Conservation (phyloP, 495 filamentous ascomycete genomes). For the Chaetomidium leptoderma region DNA sequence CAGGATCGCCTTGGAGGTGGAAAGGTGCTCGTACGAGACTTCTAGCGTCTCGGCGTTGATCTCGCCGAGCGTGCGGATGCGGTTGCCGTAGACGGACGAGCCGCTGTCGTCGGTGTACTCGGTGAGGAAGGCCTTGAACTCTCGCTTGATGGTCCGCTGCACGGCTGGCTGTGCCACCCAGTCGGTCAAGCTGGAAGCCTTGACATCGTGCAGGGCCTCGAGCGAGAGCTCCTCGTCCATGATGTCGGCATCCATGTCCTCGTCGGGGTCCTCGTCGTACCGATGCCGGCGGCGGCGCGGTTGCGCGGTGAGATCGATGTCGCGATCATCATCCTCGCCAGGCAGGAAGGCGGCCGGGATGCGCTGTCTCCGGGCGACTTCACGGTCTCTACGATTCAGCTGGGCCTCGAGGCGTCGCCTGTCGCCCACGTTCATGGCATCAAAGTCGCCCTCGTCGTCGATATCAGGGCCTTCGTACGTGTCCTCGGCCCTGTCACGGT, state of each 20-base stretch:
- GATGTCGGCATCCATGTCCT: slow-evolving; percentile 85
- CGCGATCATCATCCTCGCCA: slow-evolving; percentile 82
- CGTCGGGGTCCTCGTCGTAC: slow-evolving; percentile 91
- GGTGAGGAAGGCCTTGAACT: slow-evolving; percentile 96
- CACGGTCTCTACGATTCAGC: slow-evolving; percentile 76
- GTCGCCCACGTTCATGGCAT: slow-evolving; percentile 71
- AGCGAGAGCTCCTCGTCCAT: slow-evolving; percentile 93
- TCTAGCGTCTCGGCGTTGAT: slow-evolving; percentile 94
- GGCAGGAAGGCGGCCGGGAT: slow-evolving; percentile 82
- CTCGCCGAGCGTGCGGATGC: slow-evolving; percentile 89
- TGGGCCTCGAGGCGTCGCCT: slow-evolving; percentile 80
- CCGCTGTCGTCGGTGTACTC: slow-evolving; percentile 87
- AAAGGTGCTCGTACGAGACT: slow-evolving; percentile 90
- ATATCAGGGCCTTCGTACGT: slow-evolving; percentile 45
- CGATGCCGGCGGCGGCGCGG: slow-evolving; percentile 72
- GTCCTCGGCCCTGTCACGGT: slow-evolving; percentile 55
- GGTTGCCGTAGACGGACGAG: slow-evolving; percentile 87
- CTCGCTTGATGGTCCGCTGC: slow-evolving; percentile 85
- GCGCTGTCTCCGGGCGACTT: slow-evolving; percentile 65
- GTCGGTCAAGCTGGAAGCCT: slow-evolving; percentile 85
- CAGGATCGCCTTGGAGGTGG: slow-evolving; percentile 87
- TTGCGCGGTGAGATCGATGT: slow-evolving; percentile 77
- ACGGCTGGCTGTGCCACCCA: slow-evolving; percentile 92
- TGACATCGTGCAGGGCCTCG: slow-evolving; percentile 88
- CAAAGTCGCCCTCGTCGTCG: slow-evolving; percentile 61